Conservation (phyloP, 768 basidiomycete species). For the Tylopilus intermedius region DNA sequence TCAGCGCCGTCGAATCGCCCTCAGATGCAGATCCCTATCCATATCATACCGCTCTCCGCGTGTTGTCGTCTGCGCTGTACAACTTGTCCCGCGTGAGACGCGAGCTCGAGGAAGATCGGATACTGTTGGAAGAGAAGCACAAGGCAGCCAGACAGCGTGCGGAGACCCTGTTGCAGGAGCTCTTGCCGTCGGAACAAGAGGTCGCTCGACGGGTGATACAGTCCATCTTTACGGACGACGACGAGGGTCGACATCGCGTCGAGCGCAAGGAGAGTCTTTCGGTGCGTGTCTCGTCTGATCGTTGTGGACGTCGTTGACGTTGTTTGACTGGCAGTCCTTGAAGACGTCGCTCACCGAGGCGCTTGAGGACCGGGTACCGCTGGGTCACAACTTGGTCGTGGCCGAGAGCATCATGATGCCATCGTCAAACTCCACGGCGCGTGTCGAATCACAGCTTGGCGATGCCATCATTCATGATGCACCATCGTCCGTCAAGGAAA, state of each 20-base stretch:
- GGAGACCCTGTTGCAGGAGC: slow-evolving; percentile 50
- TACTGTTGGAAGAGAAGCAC: slow-evolving; percentile 56
- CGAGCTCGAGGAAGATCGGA: slow-evolving; percentile 61
- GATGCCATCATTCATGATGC: neutral
- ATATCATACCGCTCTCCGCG: slow-evolving; percentile 63
- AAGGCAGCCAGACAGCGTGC: slow-evolving; percentile 46
- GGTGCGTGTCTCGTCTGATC: slow-evolving; percentile 35
- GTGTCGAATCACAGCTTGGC: neutral
- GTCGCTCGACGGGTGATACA: slow-evolving; percentile 64
- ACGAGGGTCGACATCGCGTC: slow-evolving; percentile 44
- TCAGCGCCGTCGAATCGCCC: slow-evolving; percentile 43
- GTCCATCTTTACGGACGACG: slow-evolving; percentile 52
- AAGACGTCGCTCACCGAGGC: slow-evolving; percentile 45
- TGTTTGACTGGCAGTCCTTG: slow-evolving; percentile 33
- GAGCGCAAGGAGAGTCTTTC: slow-evolving; percentile 53
- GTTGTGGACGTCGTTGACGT: neutral
- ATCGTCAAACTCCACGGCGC: neutral
- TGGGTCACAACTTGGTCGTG: slow-evolving; percentile 25
- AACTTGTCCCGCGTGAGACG: slow-evolving; percentile 50
- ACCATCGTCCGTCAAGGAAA: slow-evolving; percentile 2
- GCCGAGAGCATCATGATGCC: slow-evolving; percentile 19
- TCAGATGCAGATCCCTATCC: slow-evolving; percentile 47
- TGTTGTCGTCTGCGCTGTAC: slow-evolving; percentile 63
- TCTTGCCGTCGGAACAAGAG: slow-evolving; percentile 58
- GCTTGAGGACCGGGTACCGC: slow-evolving; percentile 45